phyloP scores from a whole-genome alignment of 306 rosid genomes.

The Dicorynia guianensis region DNA sequence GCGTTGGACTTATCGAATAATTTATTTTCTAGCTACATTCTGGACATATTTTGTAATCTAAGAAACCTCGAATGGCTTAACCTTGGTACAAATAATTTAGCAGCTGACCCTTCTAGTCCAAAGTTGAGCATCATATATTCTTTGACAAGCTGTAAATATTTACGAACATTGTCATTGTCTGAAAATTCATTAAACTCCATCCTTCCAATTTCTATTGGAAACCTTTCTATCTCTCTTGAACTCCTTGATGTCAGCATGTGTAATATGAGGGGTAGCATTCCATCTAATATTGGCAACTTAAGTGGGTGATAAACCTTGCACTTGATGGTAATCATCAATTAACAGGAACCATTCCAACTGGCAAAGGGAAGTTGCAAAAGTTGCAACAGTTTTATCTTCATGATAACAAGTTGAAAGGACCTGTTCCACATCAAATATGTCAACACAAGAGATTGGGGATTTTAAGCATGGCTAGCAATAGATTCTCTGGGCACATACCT shows the following conservation, averaged over 20 bases:
- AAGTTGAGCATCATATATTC: no score
- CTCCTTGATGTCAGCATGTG: no score
- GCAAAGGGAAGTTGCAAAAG: background rate
- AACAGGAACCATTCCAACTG: background rate
- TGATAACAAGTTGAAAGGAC: background rate
- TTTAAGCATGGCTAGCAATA: background rate
- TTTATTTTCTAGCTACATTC: background rate
- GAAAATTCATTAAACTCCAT: conserved; percentile 19
- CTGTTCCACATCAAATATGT: background rate
- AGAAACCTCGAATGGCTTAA: no score
- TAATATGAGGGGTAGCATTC: no score
- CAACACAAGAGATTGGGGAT: background rate
- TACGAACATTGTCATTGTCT: background rate
- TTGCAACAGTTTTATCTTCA: background rate
- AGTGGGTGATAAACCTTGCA: background rate
- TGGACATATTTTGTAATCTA: no score
- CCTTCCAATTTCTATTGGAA: conserved; percentile 1
- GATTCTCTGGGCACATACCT: background rate
- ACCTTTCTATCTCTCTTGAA: background rate
- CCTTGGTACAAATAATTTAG: no score
- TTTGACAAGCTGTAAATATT: background rate
- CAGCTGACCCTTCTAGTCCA: no score
- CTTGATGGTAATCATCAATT: background rate
- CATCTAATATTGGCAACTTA: background rate
- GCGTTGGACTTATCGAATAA: background rate